phyloP scores from a whole-genome alignment of 139 green algal genomes.

The Chlamydomonas applanata region DNA sequence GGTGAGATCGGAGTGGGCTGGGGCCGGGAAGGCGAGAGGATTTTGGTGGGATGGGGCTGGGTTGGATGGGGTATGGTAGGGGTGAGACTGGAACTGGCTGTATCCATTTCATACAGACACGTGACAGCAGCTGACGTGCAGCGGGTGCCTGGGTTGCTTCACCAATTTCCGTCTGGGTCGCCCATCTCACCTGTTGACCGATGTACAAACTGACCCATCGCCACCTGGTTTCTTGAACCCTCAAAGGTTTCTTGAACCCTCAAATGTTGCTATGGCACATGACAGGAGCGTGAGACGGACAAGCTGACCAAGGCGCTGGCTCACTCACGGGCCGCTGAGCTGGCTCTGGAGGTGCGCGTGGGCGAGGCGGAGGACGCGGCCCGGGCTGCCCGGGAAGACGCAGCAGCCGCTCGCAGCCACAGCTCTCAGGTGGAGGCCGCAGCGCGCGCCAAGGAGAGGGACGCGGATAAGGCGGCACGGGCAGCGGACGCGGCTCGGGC shows the following conservation, averaged over 20 bases:
- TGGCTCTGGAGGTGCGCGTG: conserved; percentile 2
- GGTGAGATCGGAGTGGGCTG: neutral
- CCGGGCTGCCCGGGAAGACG: neutral
- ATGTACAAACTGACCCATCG: too few species aligned
- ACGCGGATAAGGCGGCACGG: conserved; percentile 6
- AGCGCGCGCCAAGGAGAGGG: conserved; percentile 8
- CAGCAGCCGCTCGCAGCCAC: neutral
- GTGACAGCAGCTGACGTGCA: too few species aligned
- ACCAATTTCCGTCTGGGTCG: too few species aligned
- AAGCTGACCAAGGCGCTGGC: neutral
- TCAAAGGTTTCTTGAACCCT: too few species aligned
- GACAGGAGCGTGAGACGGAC: neutral
- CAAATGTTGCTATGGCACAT: neutral
- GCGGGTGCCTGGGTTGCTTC: too few species aligned
- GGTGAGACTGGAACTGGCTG: too few species aligned
- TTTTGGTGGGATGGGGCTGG: too few species aligned
- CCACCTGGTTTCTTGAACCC: too few species aligned
- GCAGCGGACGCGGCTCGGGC: neutral
- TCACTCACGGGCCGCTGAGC: neutral
- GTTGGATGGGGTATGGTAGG: too few species aligned
- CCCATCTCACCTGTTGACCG: too few species aligned
- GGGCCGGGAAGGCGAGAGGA: too few species aligned
- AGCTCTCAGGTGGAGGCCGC: conserved; percentile 13
- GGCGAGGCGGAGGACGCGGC: neutral
- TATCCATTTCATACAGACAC: too few species aligned